Percentiles rank a stretch among this genome's conserved stretches.
Conservation (phyloP, 2,329 filamentous ascomycete species). For the Penicillium crustosum region DNA sequence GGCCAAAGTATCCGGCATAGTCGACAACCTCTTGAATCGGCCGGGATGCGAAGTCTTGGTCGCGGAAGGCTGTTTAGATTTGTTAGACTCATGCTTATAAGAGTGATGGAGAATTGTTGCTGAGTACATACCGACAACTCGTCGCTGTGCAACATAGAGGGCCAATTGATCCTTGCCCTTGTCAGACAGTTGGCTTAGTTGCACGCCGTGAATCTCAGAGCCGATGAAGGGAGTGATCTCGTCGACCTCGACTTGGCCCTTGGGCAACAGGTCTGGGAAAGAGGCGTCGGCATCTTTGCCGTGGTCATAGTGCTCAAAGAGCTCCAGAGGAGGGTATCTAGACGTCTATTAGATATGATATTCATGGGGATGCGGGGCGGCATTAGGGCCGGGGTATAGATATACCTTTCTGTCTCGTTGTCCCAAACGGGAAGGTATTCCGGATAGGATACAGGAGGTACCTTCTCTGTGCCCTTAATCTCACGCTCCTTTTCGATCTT, state of each 20-base stretch:
- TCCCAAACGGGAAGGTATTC: conserved; percentile 75
- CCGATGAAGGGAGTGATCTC: conserved; percentile 73
- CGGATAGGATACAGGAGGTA: conserved; percentile 62
- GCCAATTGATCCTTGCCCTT: conserved; percentile 76
- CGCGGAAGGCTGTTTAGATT: conserved; percentile 59
- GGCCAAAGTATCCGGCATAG: conserved; percentile 73
- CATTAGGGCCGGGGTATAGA: neutral
- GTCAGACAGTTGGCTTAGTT: conserved; percentile 66
- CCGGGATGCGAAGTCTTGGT: conserved; percentile 70
- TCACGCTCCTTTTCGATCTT: conserved; percentile 51
- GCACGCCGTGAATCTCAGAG: conserved; percentile 68
- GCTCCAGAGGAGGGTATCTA: conserved; percentile 62
- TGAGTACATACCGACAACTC: conserved; percentile 62
- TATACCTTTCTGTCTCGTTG: conserved; percentile 48
- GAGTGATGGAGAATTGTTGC: neutral
- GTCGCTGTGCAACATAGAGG: conserved; percentile 49
- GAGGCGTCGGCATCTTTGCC: conserved; percentile 70
- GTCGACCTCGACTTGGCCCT: conserved; percentile 46
- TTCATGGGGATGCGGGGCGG: neutral
- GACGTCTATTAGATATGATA: neutral
- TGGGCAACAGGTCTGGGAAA: conserved; percentile 66
- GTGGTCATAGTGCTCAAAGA: conserved; percentile 72
- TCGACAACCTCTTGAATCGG: conserved; percentile 69
- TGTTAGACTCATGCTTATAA: neutral
- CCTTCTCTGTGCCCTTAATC: conserved; percentile 53